Base-by-base conservation (phyloP, 2,329 filamentous ascomycete genomes). In the Aureobasidium namibiae region DNA sequence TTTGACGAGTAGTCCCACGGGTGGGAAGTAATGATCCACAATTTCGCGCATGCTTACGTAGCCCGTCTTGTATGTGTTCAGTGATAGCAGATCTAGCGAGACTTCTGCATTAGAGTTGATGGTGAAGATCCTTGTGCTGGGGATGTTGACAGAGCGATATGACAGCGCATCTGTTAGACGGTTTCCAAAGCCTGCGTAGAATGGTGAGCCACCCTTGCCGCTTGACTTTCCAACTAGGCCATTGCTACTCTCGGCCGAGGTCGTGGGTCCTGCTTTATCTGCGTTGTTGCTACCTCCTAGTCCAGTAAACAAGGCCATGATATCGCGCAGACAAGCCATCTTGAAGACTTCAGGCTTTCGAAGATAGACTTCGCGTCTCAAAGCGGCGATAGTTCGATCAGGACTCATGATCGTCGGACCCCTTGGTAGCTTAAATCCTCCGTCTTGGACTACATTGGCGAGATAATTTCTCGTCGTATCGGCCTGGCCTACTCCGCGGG, bases 41-140 rank as follows among this genome's bases (percentile, higher is more conserved):
- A 99, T 87, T 72, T 99, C 95, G 61, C 90, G 87, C 86, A 99
- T 99, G 68, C 90, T 92, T 63, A 96, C 90, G 70, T 99, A 99
- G 63, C 89, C 96, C 67, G 95, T 92, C 76, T 94, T 96, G 71
- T 97, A 89, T 72, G 91, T 95, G 75, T 95, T 96, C 58, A 97
- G 80, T 63, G 86, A 92, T 44, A 97, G 78, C 45, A 99, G 78
- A 70, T 97, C 92, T 23, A 99, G 78, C 29, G 88, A 92, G 31
- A 99, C 92, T 73, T 99, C 94, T 1, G 92, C 92, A 69, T 97
- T 95, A 57, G 90, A 94, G 73, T 99, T 99, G 79, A 99, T 99
- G 16, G 94, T 96, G 73, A 99, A 99, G 66, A 99, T 99, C 56
- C 94, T 84, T 24, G 88, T 95, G 56, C 89, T 87, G 0, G 94